Evolutionary conservation across 768 basidiomycete genomes (phyloP).

Genomic region (Psilocybe cyanescens): DNA sequence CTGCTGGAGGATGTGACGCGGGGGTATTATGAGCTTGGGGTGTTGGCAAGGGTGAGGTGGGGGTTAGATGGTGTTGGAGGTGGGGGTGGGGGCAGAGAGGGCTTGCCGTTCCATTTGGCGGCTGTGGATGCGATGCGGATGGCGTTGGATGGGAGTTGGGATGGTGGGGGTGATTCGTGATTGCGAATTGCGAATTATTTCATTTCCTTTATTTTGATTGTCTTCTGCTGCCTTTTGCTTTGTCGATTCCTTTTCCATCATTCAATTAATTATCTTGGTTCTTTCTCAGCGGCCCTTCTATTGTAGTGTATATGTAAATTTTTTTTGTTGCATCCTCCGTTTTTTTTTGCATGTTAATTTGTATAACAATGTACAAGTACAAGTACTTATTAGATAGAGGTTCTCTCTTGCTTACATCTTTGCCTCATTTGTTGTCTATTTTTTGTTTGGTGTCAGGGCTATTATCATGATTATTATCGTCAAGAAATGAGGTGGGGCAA

Average conservation of each 20-base stretch:
- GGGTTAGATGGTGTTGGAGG: constrained; percentile 40
- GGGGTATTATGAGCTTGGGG: constrained; percentile 71
- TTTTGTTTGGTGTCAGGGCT: too few species aligned
- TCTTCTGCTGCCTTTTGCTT: neutral
- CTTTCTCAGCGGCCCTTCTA: neutral
- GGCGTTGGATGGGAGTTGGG: constrained; percentile 42
- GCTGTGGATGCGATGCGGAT: constrained; percentile 67
- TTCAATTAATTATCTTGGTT: neutral
- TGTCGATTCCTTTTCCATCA: constrained; percentile 1
- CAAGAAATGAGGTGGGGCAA: too few species aligned
- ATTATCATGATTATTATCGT: too few species aligned
- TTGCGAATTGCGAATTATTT: neutral
- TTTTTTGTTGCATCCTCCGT: neutral
- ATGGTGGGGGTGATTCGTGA: constrained; percentile 22
- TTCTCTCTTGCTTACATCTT: too few species aligned
- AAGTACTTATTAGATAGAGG: neutral
- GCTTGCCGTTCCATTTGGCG: constrained; percentile 75
- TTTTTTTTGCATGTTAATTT: too few species aligned
- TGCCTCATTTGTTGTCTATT: too few species aligned
- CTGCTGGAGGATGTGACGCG: constrained; percentile 60
- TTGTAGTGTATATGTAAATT: neutral
- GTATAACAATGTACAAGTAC: neutral
- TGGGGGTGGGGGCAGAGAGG: constrained; percentile 40
- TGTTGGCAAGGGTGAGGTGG: constrained; percentile 58
- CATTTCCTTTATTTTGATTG: constrained; percentile 3